Conservation (phyloP, 2,329 filamentous ascomycete genomes). For the Fusarium agapanthi region DNA sequence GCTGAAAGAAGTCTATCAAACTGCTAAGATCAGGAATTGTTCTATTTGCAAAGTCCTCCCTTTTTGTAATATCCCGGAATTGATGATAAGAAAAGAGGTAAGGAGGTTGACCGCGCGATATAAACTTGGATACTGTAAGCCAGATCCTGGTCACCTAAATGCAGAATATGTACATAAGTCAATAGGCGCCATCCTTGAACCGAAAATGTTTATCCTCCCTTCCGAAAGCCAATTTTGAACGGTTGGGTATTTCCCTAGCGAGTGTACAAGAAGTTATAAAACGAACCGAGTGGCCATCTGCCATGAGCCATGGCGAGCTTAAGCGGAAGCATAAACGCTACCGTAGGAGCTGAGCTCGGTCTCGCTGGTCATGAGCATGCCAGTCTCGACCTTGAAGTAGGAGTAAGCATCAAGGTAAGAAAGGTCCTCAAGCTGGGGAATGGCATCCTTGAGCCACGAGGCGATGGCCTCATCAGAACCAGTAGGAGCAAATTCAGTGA, state of each 20-base stretch:
- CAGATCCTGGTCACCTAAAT: conserved; percentile 28
- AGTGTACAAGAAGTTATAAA: conserved; percentile 51
- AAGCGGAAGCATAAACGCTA: conserved; percentile 57
- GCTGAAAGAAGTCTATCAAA: conserved; percentile 30
- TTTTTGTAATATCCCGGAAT: conserved; percentile 21
- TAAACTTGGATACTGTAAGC: not conserved
- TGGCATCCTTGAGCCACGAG: conserved; percentile 60
- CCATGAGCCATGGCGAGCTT: conserved; percentile 19
- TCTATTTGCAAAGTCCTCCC: conserved; percentile 26
- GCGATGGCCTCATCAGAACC: conserved; percentile 52
- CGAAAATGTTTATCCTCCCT: conserved; percentile 33
- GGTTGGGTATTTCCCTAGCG: conserved; percentile 47
- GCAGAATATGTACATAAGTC: conserved; percentile 46
- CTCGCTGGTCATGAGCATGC: conserved; percentile 52
- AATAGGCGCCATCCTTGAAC: conserved; percentile 38
- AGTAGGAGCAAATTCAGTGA: conserved; percentile 70
- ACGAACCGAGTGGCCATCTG: conserved; percentile 11
- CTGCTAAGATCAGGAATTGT: conserved; percentile 24
- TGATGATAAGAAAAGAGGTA: conserved; percentile 18
- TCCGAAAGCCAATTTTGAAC: conserved; percentile 38
- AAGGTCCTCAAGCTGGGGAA: conserved; percentile 58
- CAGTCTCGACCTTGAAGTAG: conserved; percentile 62
- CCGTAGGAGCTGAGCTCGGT: conserved; percentile 57
- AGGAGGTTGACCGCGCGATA: conserved; percentile 4
- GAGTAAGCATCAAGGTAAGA: conserved; percentile 64